Percentiles rank a stretch among this genome's conserved stretches.
Conservation (phyloP, 768 basidiomycete genomes). For the Mycena floridula region DNA sequence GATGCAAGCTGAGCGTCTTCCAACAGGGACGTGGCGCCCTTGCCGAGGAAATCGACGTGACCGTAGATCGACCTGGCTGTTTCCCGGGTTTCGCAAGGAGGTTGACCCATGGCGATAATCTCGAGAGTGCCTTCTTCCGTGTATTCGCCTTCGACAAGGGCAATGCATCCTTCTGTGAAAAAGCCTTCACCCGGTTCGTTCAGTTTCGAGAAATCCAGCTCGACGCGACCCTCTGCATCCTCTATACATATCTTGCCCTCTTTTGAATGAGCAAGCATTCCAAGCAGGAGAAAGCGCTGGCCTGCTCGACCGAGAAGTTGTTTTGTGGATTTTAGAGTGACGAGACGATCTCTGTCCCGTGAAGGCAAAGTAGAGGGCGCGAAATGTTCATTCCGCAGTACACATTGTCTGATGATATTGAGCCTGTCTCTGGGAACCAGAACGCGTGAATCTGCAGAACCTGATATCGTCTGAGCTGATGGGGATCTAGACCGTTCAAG, state of each 20-base stretch:
- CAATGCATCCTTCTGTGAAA: constrained; percentile 95
- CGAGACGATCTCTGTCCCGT: constrained; percentile 77
- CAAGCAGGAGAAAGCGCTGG: constrained; percentile 86
- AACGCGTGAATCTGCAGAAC: constrained; percentile 78
- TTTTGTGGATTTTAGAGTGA: constrained; percentile 94
- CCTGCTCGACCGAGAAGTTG: constrained; percentile 89
- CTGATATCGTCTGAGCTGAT: constrained; percentile 62
- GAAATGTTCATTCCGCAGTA: constrained; percentile 95
- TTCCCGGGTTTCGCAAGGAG: constrained; percentile 88
- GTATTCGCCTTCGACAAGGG: constrained; percentile 93
- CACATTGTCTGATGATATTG: constrained; percentile 87
- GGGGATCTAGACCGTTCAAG: constrained; percentile 33
- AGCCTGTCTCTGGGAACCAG: constrained; percentile 77
- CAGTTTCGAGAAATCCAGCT: constrained; percentile 83
- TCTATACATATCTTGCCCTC: constrained; percentile 90
- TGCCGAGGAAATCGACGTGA: constrained; percentile 96
- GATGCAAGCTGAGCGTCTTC: constrained; percentile 80
- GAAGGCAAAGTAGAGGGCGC: constrained; percentile 92
- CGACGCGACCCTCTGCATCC: constrained; percentile 88
- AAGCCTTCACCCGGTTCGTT: constrained; percentile 92
- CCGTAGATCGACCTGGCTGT: constrained; percentile 88
- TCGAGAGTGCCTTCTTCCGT: constrained; percentile 85
- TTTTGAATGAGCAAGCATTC: constrained; percentile 86
- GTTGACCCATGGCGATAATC: constrained; percentile 94
- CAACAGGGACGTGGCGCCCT: constrained; percentile 80